Percentiles rank a stretch among this genome's conserved stretches.
Conservation (phyloP, 1,284 basidiomycete species). For the Rhodotorula sp. region DNA sequence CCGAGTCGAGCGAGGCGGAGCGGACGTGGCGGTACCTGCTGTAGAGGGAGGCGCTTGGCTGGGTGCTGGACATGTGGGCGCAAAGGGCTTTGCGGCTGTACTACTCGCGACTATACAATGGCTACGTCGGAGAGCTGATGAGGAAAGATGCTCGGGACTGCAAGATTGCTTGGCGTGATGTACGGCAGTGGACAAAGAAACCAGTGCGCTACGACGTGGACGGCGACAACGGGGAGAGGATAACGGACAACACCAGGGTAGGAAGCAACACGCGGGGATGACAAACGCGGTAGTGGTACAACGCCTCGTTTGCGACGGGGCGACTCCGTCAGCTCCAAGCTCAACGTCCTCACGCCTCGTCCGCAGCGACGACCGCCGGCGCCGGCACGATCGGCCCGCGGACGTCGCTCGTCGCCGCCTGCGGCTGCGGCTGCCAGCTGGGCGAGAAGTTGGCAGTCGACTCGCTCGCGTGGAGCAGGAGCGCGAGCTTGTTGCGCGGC, state of each 20-base stretch:
- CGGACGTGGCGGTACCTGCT: not conserved
- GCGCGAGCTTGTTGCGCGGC: constrained; percentile 20
- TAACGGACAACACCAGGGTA: not conserved
- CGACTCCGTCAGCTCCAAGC: no score
- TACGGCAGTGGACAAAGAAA: no score
- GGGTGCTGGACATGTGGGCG: no score
- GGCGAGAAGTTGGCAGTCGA: not conserved
- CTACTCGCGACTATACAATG: no score
- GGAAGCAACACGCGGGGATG: not conserved
- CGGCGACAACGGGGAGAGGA: not conserved
- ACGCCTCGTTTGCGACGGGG: not conserved
- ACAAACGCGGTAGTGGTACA: not conserved
- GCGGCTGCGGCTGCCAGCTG: constrained; percentile 1
- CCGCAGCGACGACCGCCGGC: not conserved
- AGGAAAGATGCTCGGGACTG: no score
- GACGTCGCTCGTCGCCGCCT: constrained; percentile 15
- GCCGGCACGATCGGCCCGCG: not conserved
- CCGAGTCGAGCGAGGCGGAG: not conserved
- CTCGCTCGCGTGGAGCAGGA: constrained; percentile 20
- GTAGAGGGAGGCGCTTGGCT: not conserved
- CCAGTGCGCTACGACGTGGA: not conserved
- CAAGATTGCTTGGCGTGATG: no score
- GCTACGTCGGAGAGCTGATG: no score
- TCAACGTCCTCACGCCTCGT: not conserved
- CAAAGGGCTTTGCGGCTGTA: no score